Percentiles rank a stretch among this genome's conserved stretches.
These are phyloP conservation scores for Alternaria metachromatica DNA, from an alignment of 2,329 filamentous ascomycete genomes.

Conservation along the genomic window DNA sequence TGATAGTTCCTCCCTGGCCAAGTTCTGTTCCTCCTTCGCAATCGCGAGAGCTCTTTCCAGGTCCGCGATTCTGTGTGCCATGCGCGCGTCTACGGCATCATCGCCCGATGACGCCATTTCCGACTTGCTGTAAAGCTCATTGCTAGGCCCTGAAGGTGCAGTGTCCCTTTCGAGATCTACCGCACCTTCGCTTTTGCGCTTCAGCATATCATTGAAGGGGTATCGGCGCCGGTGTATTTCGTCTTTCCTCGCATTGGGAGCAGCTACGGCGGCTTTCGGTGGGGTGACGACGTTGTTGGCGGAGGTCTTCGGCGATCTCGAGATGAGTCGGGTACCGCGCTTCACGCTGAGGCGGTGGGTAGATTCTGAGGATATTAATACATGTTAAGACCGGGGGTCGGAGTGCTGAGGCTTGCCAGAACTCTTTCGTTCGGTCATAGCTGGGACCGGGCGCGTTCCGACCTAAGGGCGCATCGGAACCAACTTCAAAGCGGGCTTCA, in stretches of 20 bases:
- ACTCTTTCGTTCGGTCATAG: conserved; percentile 42
- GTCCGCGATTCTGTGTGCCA: conserved; percentile 26
- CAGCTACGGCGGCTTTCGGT: conserved; percentile 39
- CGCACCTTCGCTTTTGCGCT: conserved; percentile 8
- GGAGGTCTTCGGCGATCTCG: conserved; percentile 31
- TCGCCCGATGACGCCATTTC: neutral
- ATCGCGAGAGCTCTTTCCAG: conserved; percentile 36
- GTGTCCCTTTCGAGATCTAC: neutral
- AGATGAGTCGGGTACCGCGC: conserved; percentile 29
- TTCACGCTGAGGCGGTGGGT: conserved; percentile 35
- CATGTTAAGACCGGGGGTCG: neutral
- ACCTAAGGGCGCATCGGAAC: conserved; percentile 23
- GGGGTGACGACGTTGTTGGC: conserved; percentile 34
- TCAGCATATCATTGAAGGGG: conserved; percentile 43
- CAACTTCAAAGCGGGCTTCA: neutral
- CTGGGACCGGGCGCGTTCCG: conserved; percentile 17
- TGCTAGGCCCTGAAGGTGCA: neutral
- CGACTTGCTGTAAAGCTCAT: neutral
- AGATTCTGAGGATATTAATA: conserved; percentile 22
- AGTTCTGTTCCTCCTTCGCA: conserved; percentile 31
- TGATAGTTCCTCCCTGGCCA: conserved; percentile 33
- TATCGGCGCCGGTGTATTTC: conserved; percentile 39
- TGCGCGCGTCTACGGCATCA: conserved; percentile 9
- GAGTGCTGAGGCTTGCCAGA: conserved; percentile 28
- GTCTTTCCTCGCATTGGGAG: conserved; percentile 39